phyloP scores from a whole-genome alignment of 768 basidiomycete species.

The Suillus alpinus region DNA sequence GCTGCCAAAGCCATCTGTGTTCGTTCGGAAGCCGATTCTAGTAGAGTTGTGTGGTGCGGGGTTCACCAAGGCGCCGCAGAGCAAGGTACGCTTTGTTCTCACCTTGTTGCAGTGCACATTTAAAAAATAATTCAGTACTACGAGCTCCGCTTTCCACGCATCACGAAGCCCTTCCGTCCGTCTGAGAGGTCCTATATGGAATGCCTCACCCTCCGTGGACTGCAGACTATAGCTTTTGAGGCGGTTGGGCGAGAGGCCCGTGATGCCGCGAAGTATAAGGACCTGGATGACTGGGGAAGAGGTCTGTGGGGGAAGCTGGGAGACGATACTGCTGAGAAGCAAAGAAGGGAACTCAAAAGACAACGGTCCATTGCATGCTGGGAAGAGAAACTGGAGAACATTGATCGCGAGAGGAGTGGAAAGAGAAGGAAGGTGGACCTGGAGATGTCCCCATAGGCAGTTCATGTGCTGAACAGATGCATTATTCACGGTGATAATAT shows the following conservation, averaged over 20 bases:
- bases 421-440: constrained; percentile 18
- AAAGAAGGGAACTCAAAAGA: constrained; percentile 30
- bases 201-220: constrained; percentile 43
- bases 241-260: constrained; percentile 49
- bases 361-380: constrained; percentile 39
- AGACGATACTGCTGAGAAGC: constrained; percentile 33
- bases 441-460: constrained; percentile 22
- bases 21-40: constrained; percentile 62
- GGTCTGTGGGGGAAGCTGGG: constrained; percentile 38
- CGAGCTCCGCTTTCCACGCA: constrained; percentile 79
- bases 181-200: constrained; percentile 67
- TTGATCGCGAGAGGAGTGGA: constrained; percentile 24
- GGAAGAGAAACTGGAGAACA: constrained; percentile 38
- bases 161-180: constrained; percentile 63
- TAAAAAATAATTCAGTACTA: constrained; percentile 54
- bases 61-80: constrained; percentile 65
- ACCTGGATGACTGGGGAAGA: constrained; percentile 45
- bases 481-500: not conserved
- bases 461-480: not conserved
- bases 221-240: constrained; percentile 54
- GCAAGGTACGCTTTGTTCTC: constrained; percentile 39
- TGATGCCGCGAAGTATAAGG: constrained; percentile 38
- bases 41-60: constrained; percentile 80
- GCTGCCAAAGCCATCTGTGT: constrained; percentile 48
- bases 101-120: not conserved